Evolutionary conservation across 2,329 filamentous ascomycete species (phyloP), one percentile per base, ranked within the genome.

Genomic region (Talaromyces sp.): DNA sequence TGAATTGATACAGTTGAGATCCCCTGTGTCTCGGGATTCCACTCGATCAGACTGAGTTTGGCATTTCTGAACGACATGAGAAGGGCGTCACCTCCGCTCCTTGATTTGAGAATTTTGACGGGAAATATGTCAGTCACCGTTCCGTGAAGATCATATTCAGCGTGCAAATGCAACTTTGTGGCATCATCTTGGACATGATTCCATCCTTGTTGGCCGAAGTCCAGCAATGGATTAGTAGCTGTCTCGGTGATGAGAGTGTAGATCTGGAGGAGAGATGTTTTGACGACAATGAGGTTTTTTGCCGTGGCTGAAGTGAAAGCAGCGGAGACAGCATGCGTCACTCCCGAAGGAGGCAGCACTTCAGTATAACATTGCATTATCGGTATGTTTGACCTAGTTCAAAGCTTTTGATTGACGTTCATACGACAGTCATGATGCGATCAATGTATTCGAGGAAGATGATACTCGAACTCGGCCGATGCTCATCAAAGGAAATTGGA

Each of bases 321-420:
- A 44, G 96, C 79, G 64, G 83, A 85, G 71, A 97, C 80, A 67
- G 93, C 91, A 80, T 96, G 90, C 72, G 92, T 93, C 79, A 98
- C 92, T 75, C 93, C 93, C 75, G 93, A 96, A 61, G 95, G 93
- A 81, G 93, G 90, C 76, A 92, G 88, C 76, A 99, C 84, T 83
- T 99, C 95, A 73, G 92, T 93, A 80, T 98, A 98, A 83, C 92
- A 96, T 86, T 98, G 93, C 93, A 98, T 98, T 61, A 59, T 64
- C 60, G 23, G 25, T 39, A 9, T 56, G 11, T 37, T 16, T 31
- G 40, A 42, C 23, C 25, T 57, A 37, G 18, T 61, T 55, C 23
- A 61, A 44, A 54, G 59, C 37, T 55, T 40, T 40, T 9, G 37
- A 14, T 55, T 23, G 50, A 44, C 35, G 46, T 31, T 61, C 59